phyloP scores from a whole-genome alignment of 805 yeast genomes.

The Candida jianshihensis region DNA sequence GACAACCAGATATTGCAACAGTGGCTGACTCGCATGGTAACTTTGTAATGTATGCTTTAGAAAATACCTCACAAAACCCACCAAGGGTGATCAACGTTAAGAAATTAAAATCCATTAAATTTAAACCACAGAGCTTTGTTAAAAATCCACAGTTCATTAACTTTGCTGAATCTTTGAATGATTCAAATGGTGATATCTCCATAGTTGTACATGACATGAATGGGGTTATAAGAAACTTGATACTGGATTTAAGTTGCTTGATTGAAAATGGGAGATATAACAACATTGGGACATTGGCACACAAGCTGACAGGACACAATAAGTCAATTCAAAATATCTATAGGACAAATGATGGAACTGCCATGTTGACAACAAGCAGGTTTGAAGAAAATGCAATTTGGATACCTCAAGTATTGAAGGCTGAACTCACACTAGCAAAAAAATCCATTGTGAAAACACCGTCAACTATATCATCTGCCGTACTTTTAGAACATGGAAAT shows the following conservation, averaged over 20 bases:
- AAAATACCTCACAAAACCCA: conserved; percentile 45
- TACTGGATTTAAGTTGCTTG: conserved; percentile 21
- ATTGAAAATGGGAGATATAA: conserved; percentile 7
- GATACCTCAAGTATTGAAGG: conserved; percentile 35
- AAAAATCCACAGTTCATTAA: conserved; percentile 26
- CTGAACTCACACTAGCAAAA: conserved; percentile 29
- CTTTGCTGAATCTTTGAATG: conserved; percentile 27
- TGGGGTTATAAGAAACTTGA: conserved; percentile 31
- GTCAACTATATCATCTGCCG: conserved; percentile 40
- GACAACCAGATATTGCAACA: conserved; percentile 36
- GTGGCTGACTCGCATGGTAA: conserved; percentile 34
- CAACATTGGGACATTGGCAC: conserved; percentile 28
- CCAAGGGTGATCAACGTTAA: conserved; percentile 45
- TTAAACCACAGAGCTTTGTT: conserved; percentile 22
- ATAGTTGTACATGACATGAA: conserved; percentile 39
- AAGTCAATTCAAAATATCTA: conserved; percentile 66
- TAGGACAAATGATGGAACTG: conserved; percentile 61
- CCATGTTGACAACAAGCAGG: conserved; percentile 52
- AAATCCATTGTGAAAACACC: conserved; percentile 39
- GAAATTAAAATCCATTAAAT: conserved; percentile 24
- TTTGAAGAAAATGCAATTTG: conserved; percentile 59
- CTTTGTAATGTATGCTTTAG: conserved; percentile 38
- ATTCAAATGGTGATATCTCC: conserved; percentile 26
- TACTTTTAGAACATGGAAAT: conserved; percentile 41
- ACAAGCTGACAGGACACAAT: conserved; percentile 78